Percentiles rank a stretch among this genome's conserved stretches.
phyloP scores from a whole-genome alignment of 2,329 filamentous ascomycete species.

The Diaporthe nobilis region DNA sequence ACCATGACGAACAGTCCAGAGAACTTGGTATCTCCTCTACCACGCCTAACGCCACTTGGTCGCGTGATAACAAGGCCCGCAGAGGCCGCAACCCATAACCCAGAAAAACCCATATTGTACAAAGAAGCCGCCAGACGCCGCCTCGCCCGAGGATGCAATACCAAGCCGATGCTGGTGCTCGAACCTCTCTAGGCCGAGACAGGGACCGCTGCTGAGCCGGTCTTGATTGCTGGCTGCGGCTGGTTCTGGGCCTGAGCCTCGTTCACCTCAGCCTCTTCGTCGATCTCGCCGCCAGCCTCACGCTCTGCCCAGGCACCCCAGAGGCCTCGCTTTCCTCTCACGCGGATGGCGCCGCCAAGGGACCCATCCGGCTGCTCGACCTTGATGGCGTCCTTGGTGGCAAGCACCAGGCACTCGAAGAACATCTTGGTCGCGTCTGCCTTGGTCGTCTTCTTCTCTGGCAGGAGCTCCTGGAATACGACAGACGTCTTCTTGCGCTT shows the following conservation, averaged over 20 bases:
- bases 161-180: constrained; percentile 5
- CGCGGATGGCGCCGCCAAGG: constrained; percentile 84
- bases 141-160: constrained; percentile 21
- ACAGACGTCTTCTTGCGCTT: constrained; percentile 83
- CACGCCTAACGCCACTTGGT: constrained; percentile 43
- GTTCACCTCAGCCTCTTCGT: constrained; percentile 60
- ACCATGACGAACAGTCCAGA: constrained; percentile 27
- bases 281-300: constrained; percentile 75
- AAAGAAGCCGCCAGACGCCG: constrained; percentile 29
- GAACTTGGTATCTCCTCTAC: constrained; percentile 38
- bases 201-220: constrained; percentile 39
- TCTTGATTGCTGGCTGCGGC: constrained; percentile 52
- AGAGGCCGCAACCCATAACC: constrained; percentile 21
- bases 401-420: constrained; percentile 95
- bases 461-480: constrained; percentile 91
- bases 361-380: constrained; percentile 84
- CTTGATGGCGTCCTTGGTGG: constrained; percentile 98
- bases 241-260: constrained; percentile 45
- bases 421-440: constrained; percentile 99
- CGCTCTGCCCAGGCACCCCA: constrained; percentile 97
- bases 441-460: constrained; percentile 83
- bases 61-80: constrained; percentile 36
- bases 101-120: constrained; percentile 39
- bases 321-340: constrained; percentile 92
- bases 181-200: constrained; percentile 37